A percentile compares a stretch with the other conserved stretches of the same genome.
Evolutionary conservation across 129 eudicot species (phyloP).

Genomic region (Heracleum sosnowskyi): DNA sequence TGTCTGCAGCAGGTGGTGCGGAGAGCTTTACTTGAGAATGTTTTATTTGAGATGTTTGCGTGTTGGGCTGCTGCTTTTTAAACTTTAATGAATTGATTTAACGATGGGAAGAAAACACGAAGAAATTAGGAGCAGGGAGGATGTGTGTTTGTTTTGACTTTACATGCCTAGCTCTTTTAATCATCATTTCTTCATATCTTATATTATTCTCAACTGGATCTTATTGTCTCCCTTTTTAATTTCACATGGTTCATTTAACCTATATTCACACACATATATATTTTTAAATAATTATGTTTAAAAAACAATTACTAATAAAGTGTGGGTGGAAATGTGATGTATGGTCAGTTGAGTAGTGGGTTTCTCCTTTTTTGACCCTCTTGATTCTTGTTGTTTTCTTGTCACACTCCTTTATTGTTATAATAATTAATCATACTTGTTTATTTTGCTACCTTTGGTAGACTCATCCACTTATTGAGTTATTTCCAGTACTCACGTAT

Average conservation of each 20-base stretch:
- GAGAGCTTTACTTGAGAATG: constrained; percentile 21
- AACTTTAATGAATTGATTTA: constrained; percentile 23
- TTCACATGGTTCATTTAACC: constrained; percentile 9
- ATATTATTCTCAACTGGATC: constrained; percentile 28
- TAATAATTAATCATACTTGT: not conserved
- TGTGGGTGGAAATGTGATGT: constrained; percentile 32
- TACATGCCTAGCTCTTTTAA: constrained; percentile 21
- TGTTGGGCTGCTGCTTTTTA: constrained; percentile 32
- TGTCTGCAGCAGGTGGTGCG: constrained; percentile 14
- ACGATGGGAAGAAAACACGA: constrained; percentile 20
- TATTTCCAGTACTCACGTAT: not conserved
- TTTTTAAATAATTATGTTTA: no score
- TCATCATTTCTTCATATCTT: constrained; percentile 7
- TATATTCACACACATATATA: not conserved
- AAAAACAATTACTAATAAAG: no score
- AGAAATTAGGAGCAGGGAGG: constrained; percentile 7
- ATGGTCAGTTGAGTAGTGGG: constrained; percentile 25
- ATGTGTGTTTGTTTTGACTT: constrained; percentile 36
- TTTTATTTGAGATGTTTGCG: constrained; percentile 26
- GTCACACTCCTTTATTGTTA: constrained; percentile 16
- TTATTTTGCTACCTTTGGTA: not conserved
- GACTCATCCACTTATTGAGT: constrained; percentile 8
- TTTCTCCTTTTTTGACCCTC: constrained; percentile 30
- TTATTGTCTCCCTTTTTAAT: constrained; percentile 22
- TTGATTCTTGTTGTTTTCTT: constrained; percentile 23